Conservation (phyloP, 1,139 yeast species). For the Geotrichum aggregatum region DNA sequence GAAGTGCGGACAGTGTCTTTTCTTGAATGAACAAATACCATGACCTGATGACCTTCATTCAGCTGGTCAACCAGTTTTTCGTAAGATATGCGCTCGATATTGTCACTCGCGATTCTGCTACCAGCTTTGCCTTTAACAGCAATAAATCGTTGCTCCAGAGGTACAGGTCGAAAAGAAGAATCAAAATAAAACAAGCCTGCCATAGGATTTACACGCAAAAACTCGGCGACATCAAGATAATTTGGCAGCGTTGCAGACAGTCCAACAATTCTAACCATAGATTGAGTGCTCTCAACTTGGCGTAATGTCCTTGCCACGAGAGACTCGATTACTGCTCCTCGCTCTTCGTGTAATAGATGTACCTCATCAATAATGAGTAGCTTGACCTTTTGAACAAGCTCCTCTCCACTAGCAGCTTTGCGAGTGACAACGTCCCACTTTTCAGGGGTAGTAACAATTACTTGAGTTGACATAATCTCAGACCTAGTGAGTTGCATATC, state of each 20-base stretch:
- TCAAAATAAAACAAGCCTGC: conserved; percentile 94
- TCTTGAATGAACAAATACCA: conserved; percentile 95
- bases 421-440: conserved; percentile 99
- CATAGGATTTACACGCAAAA: conserved; percentile 82
- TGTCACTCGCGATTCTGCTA: conserved; percentile 65
- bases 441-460: conserved; percentile 95
- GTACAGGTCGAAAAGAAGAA: conserved; percentile 89
- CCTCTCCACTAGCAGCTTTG: conserved; percentile 80
- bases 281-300: conserved; percentile 90
- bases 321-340: conserved; percentile 96
- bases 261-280: conserved; percentile 94
- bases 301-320: conserved; percentile 91
- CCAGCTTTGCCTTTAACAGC: conserved; percentile 89
- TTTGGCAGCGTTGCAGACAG: conserved; percentile 95
- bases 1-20: conserved; percentile 89
- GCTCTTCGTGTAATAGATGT: conserved; percentile 91
- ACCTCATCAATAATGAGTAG: conserved; percentile 91
- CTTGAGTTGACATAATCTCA: conserved; percentile 80
- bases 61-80: conserved; percentile 69
- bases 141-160: conserved; percentile 77
- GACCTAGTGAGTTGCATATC: conserved; percentile 90
- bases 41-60: conserved; percentile 75
- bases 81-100: conserved; percentile 71
- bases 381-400: conserved; percentile 78
- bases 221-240: conserved; percentile 91